These are phyloP conservation scores for Prunus armeniaca DNA, from an alignment of 306 rosid species.

Conservation along the genomic window DNA sequence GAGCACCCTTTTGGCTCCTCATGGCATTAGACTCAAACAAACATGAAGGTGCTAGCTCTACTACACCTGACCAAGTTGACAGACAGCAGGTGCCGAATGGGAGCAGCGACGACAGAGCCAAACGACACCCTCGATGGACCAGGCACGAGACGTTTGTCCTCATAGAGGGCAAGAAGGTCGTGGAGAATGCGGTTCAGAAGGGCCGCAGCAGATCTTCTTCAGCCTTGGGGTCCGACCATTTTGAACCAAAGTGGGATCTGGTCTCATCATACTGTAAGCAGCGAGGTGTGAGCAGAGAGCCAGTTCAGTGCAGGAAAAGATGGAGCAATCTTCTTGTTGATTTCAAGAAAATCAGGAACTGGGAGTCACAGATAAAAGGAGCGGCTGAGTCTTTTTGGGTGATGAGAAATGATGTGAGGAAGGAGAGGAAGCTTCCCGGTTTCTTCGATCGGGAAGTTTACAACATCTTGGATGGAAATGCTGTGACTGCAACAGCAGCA, in stretches of 20 bases:
- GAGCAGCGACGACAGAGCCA: background rate
- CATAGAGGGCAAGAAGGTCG: slow-evolving; percentile 3
- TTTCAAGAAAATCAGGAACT: slow-evolving; percentile 16
- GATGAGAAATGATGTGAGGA: slow-evolving; percentile 18
- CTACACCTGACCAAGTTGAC: background rate
- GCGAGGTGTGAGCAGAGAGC: slow-evolving; percentile 1
- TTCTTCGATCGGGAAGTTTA: slow-evolving; percentile 20
- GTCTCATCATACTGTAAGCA: slow-evolving; percentile 8
- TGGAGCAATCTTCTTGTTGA: slow-evolving; percentile 21
- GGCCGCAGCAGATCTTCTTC: background rate
- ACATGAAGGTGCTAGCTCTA: background rate
- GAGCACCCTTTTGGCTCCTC: background rate
- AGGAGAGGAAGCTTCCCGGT: slow-evolving; percentile 18
- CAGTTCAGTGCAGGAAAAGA: slow-evolving; percentile 14
- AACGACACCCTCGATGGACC: slow-evolving; percentile 15
- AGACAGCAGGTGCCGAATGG: background rate
- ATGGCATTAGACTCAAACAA: slow-evolving; percentile 2
- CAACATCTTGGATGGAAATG: background rate
- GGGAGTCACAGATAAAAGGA: slow-evolving; percentile 1
- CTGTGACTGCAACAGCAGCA: background rate
- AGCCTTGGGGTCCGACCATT: background rate
- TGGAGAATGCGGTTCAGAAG: slow-evolving; percentile 7
- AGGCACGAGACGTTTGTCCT: slow-evolving; percentile 11
- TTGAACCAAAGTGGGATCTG: slow-evolving; percentile 20
- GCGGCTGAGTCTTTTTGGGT: slow-evolving; percentile 12